Percentiles rank a stretch among this genome's conserved stretches.
Evolutionary conservation across 2,329 filamentous ascomycete genomes (phyloP).

Genomic region (Colletotrichum endophyticum): DNA sequence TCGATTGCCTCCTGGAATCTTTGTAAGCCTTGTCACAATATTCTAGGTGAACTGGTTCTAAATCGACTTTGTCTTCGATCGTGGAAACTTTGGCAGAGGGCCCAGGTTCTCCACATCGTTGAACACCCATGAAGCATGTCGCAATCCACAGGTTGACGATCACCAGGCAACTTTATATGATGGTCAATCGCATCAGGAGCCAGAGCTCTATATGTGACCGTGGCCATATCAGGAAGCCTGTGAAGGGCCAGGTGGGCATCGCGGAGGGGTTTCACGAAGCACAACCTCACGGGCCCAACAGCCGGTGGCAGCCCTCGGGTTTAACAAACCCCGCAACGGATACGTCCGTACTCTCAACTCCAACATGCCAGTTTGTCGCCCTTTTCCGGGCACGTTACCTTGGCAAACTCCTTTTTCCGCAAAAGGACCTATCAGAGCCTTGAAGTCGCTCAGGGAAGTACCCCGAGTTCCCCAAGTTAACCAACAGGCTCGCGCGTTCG

Average conservation of each 20-base stretch:
- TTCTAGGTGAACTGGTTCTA: neutral
- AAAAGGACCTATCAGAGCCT: slow-evolving; percentile 28
- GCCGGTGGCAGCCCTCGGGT: neutral
- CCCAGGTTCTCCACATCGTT: neutral
- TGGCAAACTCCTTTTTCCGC: neutral
- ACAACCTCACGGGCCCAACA: neutral
- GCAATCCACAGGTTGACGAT: neutral
- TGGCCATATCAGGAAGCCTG: neutral
- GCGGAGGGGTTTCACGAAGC: neutral
- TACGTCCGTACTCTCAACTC: neutral
- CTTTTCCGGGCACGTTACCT: neutral
- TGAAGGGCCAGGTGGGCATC: neutral
- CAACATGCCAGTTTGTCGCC: neutral
- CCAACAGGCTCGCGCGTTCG: neutral
- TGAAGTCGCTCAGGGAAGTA: neutral
- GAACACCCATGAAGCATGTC: neutral
- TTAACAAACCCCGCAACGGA: neutral
- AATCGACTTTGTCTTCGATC: neutral
- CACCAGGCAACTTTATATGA: neutral
- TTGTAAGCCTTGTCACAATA: neutral
- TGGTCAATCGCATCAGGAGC: neutral
- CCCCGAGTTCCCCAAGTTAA: neutral
- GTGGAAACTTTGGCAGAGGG: neutral
- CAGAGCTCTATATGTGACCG: neutral
- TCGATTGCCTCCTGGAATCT: neutral